Evolutionary conservation across 1,284 basidiomycete genomes (phyloP).

Genomic region (Cryptococcus neoformans): DNA sequence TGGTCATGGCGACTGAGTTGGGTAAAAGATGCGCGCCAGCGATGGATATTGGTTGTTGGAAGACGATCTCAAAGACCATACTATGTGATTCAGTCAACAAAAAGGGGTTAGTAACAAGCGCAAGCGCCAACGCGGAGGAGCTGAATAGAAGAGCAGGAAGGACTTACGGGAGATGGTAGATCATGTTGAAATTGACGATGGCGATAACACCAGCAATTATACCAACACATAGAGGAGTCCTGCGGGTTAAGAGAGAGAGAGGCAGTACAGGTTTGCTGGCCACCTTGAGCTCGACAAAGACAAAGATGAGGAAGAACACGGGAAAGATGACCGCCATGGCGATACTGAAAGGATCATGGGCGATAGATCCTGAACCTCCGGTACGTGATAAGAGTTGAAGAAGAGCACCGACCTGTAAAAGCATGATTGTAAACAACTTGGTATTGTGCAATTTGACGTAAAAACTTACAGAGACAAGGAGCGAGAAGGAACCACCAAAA

Average conservation of each 20-base stretch:
- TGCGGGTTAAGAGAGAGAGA: conserved; percentile 14
- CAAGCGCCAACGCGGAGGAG: background rate
- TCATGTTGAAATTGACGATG: conserved; percentile 35
- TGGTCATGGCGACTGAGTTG: conserved; percentile 25
- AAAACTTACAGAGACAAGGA: conserved; percentile 20
- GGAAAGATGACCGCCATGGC: conserved; percentile 7
- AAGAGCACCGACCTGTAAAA: conserved; percentile 18
- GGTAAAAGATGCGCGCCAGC: conserved; percentile 30
- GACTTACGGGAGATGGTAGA: conserved; percentile 18
- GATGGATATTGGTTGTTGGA: conserved; percentile 13
- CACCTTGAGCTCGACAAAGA: conserved; percentile 24
- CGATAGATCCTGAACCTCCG: conserved; percentile 3
- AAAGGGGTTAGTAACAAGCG: background rate
- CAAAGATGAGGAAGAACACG: conserved; percentile 18
- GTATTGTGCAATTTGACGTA: background rate
- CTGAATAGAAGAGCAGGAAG: background rate
- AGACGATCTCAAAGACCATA: conserved; percentile 30
- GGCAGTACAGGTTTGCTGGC: conserved; percentile 27
- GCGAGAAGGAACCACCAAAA: conserved; percentile 21
- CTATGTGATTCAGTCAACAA: background rate
- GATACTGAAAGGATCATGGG: conserved; percentile 9
- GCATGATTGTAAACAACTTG: background rate
- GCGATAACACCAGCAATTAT: conserved; percentile 27
- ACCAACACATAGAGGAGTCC: conserved; percentile 21
- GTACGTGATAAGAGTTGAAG: conserved; percentile 19